Conservation (phyloP, 805 yeast genomes). For the Priceomyces carsonii region DNA sequence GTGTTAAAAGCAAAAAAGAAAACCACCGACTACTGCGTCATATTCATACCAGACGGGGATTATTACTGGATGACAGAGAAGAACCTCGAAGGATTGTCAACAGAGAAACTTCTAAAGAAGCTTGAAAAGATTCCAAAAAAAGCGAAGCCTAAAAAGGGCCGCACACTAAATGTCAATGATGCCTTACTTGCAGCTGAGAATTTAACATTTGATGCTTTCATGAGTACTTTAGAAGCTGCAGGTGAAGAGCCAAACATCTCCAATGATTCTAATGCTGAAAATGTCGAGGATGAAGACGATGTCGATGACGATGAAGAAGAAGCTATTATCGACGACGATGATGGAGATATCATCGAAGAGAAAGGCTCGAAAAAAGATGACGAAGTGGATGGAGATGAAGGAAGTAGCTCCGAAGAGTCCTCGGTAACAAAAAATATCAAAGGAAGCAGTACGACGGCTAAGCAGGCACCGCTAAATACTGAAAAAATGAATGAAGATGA, state of each 20-base stretch:
- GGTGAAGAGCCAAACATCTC: conserved; percentile 25
- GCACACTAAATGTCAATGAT: conserved; percentile 33
- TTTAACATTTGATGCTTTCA: conserved; percentile 36
- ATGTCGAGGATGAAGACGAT: conserved; percentile 13
- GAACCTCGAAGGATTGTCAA: conserved; percentile 31
- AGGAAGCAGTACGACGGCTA: too few relatives aligned
- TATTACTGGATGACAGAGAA: conserved; percentile 46
- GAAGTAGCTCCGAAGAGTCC: conserved; percentile 17
- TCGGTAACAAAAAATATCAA: too few relatives aligned
- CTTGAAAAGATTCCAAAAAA: conserved; percentile 28
- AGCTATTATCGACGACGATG: conserved; percentile 17
- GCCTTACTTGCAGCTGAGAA: conserved; percentile 40
- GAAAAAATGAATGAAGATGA: too few relatives aligned
- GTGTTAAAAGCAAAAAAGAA: conserved; percentile 38
- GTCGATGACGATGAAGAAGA: conserved; percentile 15
- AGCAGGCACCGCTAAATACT: too few relatives aligned
- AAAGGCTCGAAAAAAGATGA: conserved; percentile 27
- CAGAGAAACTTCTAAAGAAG: conserved; percentile 28
- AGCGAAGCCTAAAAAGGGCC: conserved; percentile 20
- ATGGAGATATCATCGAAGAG: conserved; percentile 19
- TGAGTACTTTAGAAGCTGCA: conserved; percentile 25
- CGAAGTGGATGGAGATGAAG: conserved; percentile 25
- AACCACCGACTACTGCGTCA: conserved; percentile 39
- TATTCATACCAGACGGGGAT: conserved; percentile 48
- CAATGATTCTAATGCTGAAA: conserved; percentile 18